These are phyloP conservation scores for Cadophora malorum DNA, from an alignment of 2,329 filamentous ascomycete species.

Conservation along the genomic window DNA sequence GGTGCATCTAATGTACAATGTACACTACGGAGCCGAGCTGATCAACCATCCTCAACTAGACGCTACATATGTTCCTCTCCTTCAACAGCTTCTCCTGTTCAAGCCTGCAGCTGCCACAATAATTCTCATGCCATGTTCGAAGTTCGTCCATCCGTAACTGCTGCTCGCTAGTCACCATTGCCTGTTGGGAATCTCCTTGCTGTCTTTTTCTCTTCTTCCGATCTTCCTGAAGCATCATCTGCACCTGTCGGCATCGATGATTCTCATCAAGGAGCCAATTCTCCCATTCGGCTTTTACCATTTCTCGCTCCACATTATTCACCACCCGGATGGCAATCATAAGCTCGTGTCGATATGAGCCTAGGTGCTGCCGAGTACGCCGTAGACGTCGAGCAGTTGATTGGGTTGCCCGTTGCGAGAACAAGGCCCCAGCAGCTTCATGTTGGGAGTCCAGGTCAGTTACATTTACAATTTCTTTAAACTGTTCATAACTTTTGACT, in stretches of 20 bases:
- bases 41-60: too few relatives aligned
- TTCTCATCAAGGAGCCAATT: constrained; percentile 87
- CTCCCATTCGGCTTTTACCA: constrained; percentile 89
- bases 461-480: constrained; percentile 62
- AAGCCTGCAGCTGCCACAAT: constrained; percentile 64
- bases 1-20: too few relatives aligned
- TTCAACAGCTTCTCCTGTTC: constrained; percentile 42
- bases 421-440: constrained; percentile 56
- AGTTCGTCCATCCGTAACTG: constrained; percentile 51
- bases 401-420: constrained; percentile 56
- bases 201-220: constrained; percentile 40
- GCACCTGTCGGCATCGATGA: constrained; percentile 71
- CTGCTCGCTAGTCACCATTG: constrained; percentile 34
- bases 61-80: constrained; percentile 13
- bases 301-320: constrained; percentile 86
- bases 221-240: constrained; percentile 51
- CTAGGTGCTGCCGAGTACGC: constrained; percentile 82
- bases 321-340: constrained; percentile 89
- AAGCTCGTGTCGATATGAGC: constrained; percentile 85
- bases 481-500: constrained; percentile 61
- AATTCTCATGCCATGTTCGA: constrained; percentile 62
- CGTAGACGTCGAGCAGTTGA: constrained; percentile 69
- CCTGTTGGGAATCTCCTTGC: constrained; percentile 31
- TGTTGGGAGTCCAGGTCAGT: constrained; percentile 64
- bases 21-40: too few relatives aligned